Evolutionary conservation across 2,329 filamentous ascomycete genomes (phyloP), one percentile per base, ranked within the genome.

Genomic region (Clarireedia paspali): DNA sequence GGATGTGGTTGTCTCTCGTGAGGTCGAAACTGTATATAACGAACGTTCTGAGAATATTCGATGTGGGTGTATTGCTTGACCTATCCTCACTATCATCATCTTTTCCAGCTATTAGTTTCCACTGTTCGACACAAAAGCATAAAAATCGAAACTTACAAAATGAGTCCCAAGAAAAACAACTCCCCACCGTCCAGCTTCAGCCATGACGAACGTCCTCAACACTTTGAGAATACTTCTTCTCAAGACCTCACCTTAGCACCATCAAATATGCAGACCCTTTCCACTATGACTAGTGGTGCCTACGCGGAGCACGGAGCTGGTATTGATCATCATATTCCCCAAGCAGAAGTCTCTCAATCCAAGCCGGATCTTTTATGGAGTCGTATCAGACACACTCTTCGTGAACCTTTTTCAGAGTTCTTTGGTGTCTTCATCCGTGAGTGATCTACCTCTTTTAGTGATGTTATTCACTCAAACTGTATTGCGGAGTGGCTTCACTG

Each of bases 361-460:
- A 49, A 59, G 12, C 60, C 66, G 5, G 62, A 47, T 62, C 51
- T 66, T 0, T 53, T 57, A 49, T 67, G 66, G 66, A 62, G 58
- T 50, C 57, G 57, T 7, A 52, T 62, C 17, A 50, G 65, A 42
- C 59, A 60, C 15, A 42, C 15, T 0, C 50, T 66, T 27, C 56
- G 62, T 26, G 66, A 68, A 20, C 64, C 65, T 1, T 81, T 88
- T 57, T 81, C 82, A 0, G 85, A 88, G 62, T 88, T 88, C 71
- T 78, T 85, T 54, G 84, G 84, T 12, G 84, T 82, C 17, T 84
- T 89, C 73, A 78, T 86, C 55, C 89, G 52, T 54, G 1, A 42
- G 52, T 49, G n/a, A 5, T 6, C 17, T 6, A 10, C 17, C 17
- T 42, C 9, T 1, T 42, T 14, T 4, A 34, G 30, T 14, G 2